Percentiles rank a stretch among this genome's conserved stretches.
Evolutionary conservation across 2,329 filamentous ascomycete genomes (phyloP).

Genomic region (Cordyceps militaris): DNA sequence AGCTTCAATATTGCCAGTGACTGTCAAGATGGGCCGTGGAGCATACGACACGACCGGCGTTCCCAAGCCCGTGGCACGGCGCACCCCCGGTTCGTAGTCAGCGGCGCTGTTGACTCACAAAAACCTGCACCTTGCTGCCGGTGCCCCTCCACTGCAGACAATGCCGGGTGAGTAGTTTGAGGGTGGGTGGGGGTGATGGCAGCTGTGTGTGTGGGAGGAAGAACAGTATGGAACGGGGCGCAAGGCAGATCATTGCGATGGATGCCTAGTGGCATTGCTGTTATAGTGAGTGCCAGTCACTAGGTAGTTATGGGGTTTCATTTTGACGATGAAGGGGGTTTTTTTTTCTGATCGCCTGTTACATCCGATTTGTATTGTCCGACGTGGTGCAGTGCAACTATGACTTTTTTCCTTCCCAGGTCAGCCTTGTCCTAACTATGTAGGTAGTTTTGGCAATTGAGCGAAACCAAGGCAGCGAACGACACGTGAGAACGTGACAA

Average conservation of each 20-base stretch:
- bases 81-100: neutral
- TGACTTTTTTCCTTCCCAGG: too few species aligned
- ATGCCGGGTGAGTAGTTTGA: neutral
- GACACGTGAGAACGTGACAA: too few species aligned
- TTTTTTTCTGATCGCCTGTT: too few species aligned
- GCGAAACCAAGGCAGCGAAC: too few species aligned
- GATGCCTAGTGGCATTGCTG: neutral
- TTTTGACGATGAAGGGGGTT: too few species aligned
- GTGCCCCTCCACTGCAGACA: neutral
- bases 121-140: neutral
- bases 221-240: neutral
- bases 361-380: too few species aligned
- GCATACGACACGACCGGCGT: conserved; percentile 2
- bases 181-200: neutral
- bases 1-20: neutral
- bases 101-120: neutral
- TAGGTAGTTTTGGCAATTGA: too few species aligned
- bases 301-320: neutral
- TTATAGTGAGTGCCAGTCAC: neutral
- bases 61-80: neutral
- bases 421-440: too few species aligned
- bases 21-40: conserved; percentile 1
- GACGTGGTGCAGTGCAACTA: too few species aligned
- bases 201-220: neutral
- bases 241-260: neutral